Evolutionary conservation across 2,329 filamentous ascomycete genomes (phyloP).

Genomic region (Exophiala dermatitidis): DNA sequence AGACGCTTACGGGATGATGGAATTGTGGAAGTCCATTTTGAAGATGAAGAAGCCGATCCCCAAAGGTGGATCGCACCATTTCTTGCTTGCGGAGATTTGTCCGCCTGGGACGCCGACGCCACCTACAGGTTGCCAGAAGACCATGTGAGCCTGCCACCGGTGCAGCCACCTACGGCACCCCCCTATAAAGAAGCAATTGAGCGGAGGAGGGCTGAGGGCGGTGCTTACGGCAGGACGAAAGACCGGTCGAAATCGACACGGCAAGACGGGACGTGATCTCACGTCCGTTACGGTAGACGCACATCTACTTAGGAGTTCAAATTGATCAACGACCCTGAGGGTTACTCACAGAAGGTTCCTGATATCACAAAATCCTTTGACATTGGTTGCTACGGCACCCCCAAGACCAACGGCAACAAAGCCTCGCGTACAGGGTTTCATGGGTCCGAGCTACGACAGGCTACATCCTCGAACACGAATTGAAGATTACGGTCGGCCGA

Average conservation of each 20-base stretch:
- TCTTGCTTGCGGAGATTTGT: conserved; percentile 92
- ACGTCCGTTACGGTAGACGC: too few relatives aligned
- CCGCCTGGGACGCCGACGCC: conserved; percentile 90
- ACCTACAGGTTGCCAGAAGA: conserved; percentile 80
- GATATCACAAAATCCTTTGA: too few relatives aligned
- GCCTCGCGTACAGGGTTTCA: too few relatives aligned
- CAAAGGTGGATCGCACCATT: conserved; percentile 81
- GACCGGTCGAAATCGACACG: conserved; percentile 1
- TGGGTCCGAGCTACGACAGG: too few relatives aligned
- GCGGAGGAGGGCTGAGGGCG: conserved; percentile 66
- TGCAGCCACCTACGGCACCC: conserved; percentile 91
- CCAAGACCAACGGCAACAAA: too few relatives aligned
- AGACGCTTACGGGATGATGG: conserved; percentile 31
- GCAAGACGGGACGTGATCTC: neutral
- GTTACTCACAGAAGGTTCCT: too few relatives aligned
- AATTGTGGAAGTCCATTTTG: conserved; percentile 32
- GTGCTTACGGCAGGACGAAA: conserved; percentile 68
- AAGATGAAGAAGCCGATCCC: conserved; percentile 38
- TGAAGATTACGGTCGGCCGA: too few relatives aligned
- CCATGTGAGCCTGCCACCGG: conserved; percentile 77
- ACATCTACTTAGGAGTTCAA: too few relatives aligned
- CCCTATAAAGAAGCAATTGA: conserved; percentile 90
- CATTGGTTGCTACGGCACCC: too few relatives aligned
- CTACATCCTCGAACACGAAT: too few relatives aligned
- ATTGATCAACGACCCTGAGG: too few relatives aligned